Conservation (phyloP, 202 grass and related monocot species). For the Carex arenaria region DNA sequence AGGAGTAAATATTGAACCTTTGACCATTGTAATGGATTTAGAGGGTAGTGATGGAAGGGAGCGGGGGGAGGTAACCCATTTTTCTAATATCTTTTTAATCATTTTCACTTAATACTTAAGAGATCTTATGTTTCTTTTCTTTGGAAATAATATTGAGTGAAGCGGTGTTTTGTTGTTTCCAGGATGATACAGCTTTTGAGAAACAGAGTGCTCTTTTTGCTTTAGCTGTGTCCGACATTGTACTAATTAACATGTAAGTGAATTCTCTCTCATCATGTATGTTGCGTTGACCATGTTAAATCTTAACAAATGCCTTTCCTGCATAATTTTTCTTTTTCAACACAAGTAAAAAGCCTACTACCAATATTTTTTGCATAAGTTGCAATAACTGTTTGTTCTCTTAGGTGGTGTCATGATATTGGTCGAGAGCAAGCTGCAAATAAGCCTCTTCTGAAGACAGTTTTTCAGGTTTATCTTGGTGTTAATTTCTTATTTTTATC, state of each 20-base stretch:
- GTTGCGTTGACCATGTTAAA: not conserved
- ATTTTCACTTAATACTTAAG: not conserved
- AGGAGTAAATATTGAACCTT: constrained; percentile 74
- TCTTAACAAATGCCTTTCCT: constrained; percentile 14
- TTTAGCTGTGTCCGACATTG: constrained; percentile 91
- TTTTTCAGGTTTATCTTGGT: constrained; percentile 66
- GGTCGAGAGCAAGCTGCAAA: constrained; percentile 95
- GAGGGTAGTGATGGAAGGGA: constrained; percentile 98
- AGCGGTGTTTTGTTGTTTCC: constrained; percentile 23
- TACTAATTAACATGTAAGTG: constrained; percentile 98
- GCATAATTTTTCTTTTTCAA: not conserved
- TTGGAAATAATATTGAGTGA: not conserved
- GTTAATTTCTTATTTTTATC: constrained; percentile 24
- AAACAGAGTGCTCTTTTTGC: constrained; percentile 98
- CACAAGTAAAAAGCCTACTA: not conserved
- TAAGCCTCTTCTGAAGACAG: constrained; percentile 91
- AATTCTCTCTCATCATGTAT: constrained; percentile 1
- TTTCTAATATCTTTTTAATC: not conserved
- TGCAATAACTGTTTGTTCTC: constrained; percentile 19
- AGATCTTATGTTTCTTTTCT: not conserved
- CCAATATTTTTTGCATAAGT: constrained; percentile 4
- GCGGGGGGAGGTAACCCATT: constrained; percentile 72
- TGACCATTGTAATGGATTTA: constrained; percentile 95
- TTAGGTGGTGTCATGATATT: constrained; percentile 99
- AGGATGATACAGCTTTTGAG: constrained; percentile 98